Evolutionary conservation across 169 alveolate species (phyloP).

Genomic region (Eimeria sp.): DNA sequence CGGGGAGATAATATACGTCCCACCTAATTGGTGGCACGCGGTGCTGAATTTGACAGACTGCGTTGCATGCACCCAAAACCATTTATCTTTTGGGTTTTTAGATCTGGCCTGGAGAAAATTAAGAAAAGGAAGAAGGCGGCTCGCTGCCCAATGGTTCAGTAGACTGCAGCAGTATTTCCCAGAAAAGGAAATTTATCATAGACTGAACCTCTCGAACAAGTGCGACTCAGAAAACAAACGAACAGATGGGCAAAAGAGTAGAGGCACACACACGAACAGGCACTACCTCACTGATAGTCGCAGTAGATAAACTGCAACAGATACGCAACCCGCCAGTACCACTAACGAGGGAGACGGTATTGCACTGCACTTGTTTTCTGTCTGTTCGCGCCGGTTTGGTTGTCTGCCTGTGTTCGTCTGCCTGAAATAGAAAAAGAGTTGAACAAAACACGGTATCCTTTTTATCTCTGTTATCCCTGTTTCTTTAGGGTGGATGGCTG

Average conservation of each 20-base stretch:
- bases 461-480: neutral
- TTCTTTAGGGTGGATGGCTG: slow-evolving; percentile 70
- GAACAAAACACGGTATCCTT: too few relatives aligned
- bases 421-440: neutral
- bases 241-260: neutral
- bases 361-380: too few relatives aligned
- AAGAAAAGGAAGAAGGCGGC: slow-evolving; percentile 45
- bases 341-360: too few relatives aligned
- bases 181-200: neutral
- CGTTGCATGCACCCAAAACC: slow-evolving; percentile 89
- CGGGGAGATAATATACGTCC: slow-evolving; percentile 94
- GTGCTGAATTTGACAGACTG: slow-evolving; percentile 92
- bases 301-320: too few relatives aligned
- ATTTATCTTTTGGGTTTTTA: slow-evolving; percentile 68
- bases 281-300: neutral
- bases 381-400: too few relatives aligned
- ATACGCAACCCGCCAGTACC: too few relatives aligned
- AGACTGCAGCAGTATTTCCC: slow-evolving; percentile 62
- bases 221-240: neutral
- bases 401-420: too few relatives aligned
- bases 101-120: slow-evolving; percentile 74
- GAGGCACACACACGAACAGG: too few relatives aligned
- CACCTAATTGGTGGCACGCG: slow-evolving; percentile 96
- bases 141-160: slow-evolving; percentile 51
- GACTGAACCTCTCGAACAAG: slow-evolving; percentile 30